Base-by-base conservation (phyloP, 2,329 filamentous ascomycete genomes). In the Alternaria rosae region DNA sequence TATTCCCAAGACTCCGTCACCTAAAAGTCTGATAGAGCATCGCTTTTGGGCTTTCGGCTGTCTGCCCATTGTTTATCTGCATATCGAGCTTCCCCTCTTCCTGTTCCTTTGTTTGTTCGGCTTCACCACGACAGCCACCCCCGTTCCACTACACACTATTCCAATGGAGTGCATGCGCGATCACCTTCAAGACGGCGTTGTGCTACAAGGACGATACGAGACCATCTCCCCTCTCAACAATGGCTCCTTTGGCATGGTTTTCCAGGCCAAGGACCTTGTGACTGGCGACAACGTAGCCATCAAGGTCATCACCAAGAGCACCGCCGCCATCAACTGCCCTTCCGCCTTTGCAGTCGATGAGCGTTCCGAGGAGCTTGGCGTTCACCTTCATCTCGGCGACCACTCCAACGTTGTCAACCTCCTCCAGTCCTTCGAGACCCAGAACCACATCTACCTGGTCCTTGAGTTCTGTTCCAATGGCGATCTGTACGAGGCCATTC, bases 211-310 rank as follows among this genome's bases (percentile, higher is more conserved):
- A 80, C 94, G 95, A 70, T 99, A 95, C 81, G 86, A 92, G 82
- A 97, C 94, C 59, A 86, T 97, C 76, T 92, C 94, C 70, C 94
- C 95, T 60, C 91, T 99, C 83, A 99, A 99, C 79, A 93, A 97
- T 86, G 95, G 95, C 72, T 98, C 95, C 58, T 99, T 98, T 77
- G 95, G 95, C 78, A 96, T 98, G 92, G 95, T 99, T 74, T 97
- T 97, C 82, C 90, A 93, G 82, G 95, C 94, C 62, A 91, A 87
- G 78, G 93, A 99, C 79, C 85, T 89, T 68, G 79, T 85, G 67
- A 97, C 92, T 63, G 88, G 89, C 71, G 85, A 95, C 62, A 87
- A 88, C 62, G 95, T 99, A 71, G 95, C 95, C 65, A 92, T 99
- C 86, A 99, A 99, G 84, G 97, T 94, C 80, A 84, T 98, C 79